Evolutionary conservation across 108 stramenopile genomes (phyloP), one percentile per base, ranked within the genome.

Genomic region (Mediolabrus comicus): DNA sequence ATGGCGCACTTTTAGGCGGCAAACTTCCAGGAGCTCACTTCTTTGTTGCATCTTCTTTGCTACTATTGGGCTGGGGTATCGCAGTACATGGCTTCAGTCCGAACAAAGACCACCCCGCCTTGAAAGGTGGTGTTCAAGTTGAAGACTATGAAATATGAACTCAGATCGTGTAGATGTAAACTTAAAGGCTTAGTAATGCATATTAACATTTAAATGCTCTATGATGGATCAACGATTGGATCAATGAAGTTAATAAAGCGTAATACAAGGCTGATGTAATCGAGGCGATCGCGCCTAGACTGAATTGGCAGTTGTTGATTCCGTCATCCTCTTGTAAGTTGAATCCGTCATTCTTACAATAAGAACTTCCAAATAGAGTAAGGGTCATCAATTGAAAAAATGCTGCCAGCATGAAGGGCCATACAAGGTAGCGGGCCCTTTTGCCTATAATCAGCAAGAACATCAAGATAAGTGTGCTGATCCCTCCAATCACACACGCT

Each of bases 11-110:
- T 5, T 56, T 65, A 16, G 63, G 65, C 10, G 65, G 65, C 19
- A 51, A 25, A 0, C 9, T 65, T 27, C 65, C 65, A 0, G 65
- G 65, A 14, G 12, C 25, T 12, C 65, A 65, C 56, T 65, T 65
- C 17, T 24, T 65, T 27, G 46, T 27, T 58, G 65, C 56, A 7
- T 26, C 56, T 7, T 31, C 24, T 5, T 55, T 65, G 53, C 53
- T 65, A 14, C 13, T 65, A 31, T 12, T 24, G 30, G 54, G 52
- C 3, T 65, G 65, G 65, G 65, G 13, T 29, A 32, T 65, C 26
- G 46, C 65, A 19, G 26, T 65, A 26, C 54, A 58, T 7, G 54
- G 65, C 5, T 58, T 65, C 25, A 26, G 41, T 43, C 16, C 19
- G 14, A 26, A 16, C 31, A 16, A 65, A 31, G 52, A 58, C 53